A percentile compares a stretch with the other conserved stretches of the same genome.
Evolutionary conservation across 306 rosid genomes (phyloP).

Genomic region (Fragaria ananassa): DNA sequence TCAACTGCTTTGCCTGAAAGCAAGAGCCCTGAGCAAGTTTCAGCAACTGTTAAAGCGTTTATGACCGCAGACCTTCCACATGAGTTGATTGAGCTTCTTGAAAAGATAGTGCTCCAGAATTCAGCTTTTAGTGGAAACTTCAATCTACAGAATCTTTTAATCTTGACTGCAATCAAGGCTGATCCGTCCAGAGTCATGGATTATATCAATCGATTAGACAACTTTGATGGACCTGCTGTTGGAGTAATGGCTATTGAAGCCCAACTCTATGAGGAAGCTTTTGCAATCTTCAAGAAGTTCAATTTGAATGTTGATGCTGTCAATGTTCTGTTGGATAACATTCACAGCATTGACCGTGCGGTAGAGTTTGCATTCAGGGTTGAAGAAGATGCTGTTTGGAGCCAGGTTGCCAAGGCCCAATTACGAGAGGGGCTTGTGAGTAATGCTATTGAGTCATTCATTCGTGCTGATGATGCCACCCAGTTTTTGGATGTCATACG

Average conservation of each 20-base stretch:
- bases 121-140: constrained; percentile 99
- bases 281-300: constrained; percentile 92
- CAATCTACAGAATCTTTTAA: constrained; percentile 89
- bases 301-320: constrained; percentile 96
- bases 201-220: constrained; percentile 86
- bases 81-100: constrained; percentile 97
- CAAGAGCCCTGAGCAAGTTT: constrained; percentile 98
- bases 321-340: constrained; percentile 83
- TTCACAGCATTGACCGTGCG: constrained; percentile 85
- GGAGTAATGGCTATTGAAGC: constrained; percentile 98
- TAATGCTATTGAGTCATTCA: constrained; percentile 95
- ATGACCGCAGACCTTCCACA: constrained; percentile 99
- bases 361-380: constrained; percentile 97
- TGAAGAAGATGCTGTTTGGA: constrained; percentile 99
- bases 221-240: constrained; percentile 97
- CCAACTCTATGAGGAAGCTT: constrained; percentile 83
- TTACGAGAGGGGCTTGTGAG: constrained; percentile 89
- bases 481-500: constrained; percentile 91
- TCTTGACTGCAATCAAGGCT: constrained; percentile 93
- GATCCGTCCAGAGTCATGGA: constrained; percentile 99
- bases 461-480: constrained; percentile 90
- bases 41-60: constrained; percentile 98
- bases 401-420: constrained; percentile 98
- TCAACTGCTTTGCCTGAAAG: constrained; percentile 97
- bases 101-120: constrained; percentile 98